A percentile compares a stretch with the other conserved stretches of the same genome.
These are phyloP conservation scores for Lichina pygmaea DNA, from an alignment of 495 filamentous ascomycete genomes.

Conservation along the genomic window DNA sequence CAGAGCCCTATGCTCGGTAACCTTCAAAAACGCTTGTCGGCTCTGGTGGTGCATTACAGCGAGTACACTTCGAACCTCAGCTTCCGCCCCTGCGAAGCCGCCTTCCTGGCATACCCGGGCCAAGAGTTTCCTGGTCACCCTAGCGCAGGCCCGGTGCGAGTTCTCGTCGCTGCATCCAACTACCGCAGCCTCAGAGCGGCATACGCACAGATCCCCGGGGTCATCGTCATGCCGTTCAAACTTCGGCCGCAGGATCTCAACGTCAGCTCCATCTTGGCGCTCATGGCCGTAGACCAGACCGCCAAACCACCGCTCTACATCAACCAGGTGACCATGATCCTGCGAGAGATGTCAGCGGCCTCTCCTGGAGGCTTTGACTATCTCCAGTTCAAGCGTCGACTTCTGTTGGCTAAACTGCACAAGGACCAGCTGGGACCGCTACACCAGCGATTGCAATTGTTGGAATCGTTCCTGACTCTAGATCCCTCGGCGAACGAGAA, in stretches of 20 bases:
- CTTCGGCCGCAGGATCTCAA: slow-evolving; percentile 4
- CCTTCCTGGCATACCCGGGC: slow-evolving; percentile 6
- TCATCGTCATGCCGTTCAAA: slow-evolving; percentile 4
- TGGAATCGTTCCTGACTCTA: slow-evolving; percentile 8
- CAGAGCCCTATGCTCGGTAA: slow-evolving; percentile 2
- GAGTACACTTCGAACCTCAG: slow-evolving; percentile 5
- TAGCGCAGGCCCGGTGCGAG: slow-evolving; percentile 2
- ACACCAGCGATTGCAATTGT: slow-evolving; percentile 6
- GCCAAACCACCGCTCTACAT: slow-evolving; percentile 6
- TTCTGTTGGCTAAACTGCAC: not conserved
- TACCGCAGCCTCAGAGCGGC: slow-evolving; percentile 2
- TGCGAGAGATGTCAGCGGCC: slow-evolving; percentile 6
- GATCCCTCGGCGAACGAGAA: not conserved
- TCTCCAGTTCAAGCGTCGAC: slow-evolving; percentile 2
- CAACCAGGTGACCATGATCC: slow-evolving; percentile 4
- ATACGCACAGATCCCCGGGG: slow-evolving; percentile 6
- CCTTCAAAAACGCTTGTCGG: slow-evolving; percentile 5
- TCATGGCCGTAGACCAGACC: slow-evolving; percentile 7
- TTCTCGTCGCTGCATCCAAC: slow-evolving; percentile 10
- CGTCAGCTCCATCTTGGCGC: slow-evolving; percentile 3
- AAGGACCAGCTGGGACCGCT: slow-evolving; percentile 3
- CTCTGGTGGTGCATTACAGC: slow-evolving; percentile 6
- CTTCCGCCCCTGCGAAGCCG: slow-evolving; percentile 7
- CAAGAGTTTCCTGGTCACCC: slow-evolving; percentile 1
- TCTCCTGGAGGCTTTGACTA: slow-evolving; percentile 3